Evolutionary conservation across 495 filamentous ascomycete genomes (phyloP).

Genomic region (Daldinia caldariorum): DNA sequence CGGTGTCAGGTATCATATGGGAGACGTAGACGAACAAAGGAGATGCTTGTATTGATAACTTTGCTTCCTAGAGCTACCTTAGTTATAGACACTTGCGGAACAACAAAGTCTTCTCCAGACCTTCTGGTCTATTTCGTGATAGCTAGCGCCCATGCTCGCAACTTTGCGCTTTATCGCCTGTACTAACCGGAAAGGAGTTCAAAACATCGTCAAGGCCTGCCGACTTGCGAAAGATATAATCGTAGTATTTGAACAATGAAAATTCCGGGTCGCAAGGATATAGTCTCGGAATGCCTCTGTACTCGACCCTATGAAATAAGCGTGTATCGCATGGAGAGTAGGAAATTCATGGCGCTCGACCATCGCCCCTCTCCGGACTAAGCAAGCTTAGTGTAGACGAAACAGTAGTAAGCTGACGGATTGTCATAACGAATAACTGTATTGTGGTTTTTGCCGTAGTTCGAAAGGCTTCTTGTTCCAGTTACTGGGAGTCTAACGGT

Average conservation of each 20-base stretch:
- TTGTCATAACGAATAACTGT: background rate
- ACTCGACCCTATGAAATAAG: background rate
- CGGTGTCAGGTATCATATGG: too few relatives aligned
- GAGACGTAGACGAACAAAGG: too few relatives aligned
- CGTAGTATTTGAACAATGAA: background rate
- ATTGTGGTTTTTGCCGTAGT: background rate
- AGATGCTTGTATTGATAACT: too few relatives aligned
- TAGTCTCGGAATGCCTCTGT: background rate
- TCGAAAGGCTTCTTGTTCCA: background rate
- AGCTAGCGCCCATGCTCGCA: too few relatives aligned
- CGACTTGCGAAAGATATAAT: background rate
- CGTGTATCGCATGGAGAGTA: background rate
- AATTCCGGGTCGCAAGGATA: background rate
- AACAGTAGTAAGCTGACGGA: background rate
- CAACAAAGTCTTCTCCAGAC: too few relatives aligned
- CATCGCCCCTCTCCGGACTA: background rate
- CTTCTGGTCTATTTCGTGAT: too few relatives aligned
- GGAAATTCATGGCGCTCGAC: background rate
- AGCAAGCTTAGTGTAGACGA: background rate
- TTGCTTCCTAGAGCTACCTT: too few relatives aligned
- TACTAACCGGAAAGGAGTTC: background rate
- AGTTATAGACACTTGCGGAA: too few relatives aligned
- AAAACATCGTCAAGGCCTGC: background rate
- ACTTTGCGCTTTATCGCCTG: background rate
- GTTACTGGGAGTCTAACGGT: background rate